Base-by-base conservation (phyloP, 192 early-diverging fungal species). In the Physocladia obscura region DNA sequence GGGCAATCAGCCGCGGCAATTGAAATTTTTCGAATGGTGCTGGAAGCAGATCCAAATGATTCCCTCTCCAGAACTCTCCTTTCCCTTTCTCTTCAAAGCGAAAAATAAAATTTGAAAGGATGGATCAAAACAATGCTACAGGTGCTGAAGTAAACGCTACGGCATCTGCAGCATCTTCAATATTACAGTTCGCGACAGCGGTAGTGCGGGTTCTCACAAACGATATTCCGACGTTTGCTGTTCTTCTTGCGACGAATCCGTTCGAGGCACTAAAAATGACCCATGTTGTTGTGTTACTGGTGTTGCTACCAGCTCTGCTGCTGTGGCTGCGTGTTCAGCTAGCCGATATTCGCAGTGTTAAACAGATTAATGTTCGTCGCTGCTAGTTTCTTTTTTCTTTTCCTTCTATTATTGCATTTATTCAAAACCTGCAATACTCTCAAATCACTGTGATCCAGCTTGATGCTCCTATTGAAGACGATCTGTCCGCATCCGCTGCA, bases 21-120 rank as follows among this genome's bases (percentile, higher is more conserved):
- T 6, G 84, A 86, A 73, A 76, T 76, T 60, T 76, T 86, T 19
- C 73, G 79, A 30, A 62, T 83, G 40, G 73, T 69, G 17, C 56
- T 86, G 3, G 77, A 83, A 49, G 19, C 69, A 32, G 73, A 81
- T 5, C 81, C 84, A 17, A 68, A 57, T 39, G 65, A 68, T 57
- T 11, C 65, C 8, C 24, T 17, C 32, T 29, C 65, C n/a, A 54
- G 29, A 54, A 27, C 52, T 21, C 34, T 56, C n/a, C 56, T 68
- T 38, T 21, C 51, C 17, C n/a, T n/a, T n/a, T n/a, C n/a, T n/a
- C n/a, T n/a, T n/a, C n/a, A n/a, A n/a, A n/a, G n/a, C n/a, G n/a
- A n/a, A n/a, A n/a, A n/a, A n/a, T n/a, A n/a, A n/a, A n/a, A n/a
- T n/a, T n/a, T n/a, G n/a, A n/a, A n/a, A n/a, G n/a, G n/a, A n/a